phyloP scores from a whole-genome alignment of 2,329 filamentous ascomycete species.

The Xylaria sp. region DNA sequence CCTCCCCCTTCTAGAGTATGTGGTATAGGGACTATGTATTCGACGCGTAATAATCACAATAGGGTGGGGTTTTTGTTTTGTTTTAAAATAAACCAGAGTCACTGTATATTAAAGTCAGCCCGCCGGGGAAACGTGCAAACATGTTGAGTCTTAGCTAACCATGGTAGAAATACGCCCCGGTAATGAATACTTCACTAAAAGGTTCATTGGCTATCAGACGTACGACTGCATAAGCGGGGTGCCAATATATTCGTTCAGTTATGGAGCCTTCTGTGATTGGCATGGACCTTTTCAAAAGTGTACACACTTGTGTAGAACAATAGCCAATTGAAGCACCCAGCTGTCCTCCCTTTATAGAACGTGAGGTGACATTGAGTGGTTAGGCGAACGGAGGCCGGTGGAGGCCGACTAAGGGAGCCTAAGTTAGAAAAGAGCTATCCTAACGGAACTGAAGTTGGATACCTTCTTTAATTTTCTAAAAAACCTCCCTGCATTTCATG shows the following conservation, averaged over 20 bases:
- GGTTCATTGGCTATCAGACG: not conserved
- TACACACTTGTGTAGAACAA: slow-evolving; percentile 17
- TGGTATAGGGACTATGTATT: no score
- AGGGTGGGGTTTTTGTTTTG: no score
- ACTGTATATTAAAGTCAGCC: no score
- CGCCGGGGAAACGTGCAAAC: no score
- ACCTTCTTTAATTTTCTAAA: not conserved
- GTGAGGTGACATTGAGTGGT: not conserved
- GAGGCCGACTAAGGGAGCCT: not conserved
- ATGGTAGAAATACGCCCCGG: no score
- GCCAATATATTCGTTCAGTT: not conserved
- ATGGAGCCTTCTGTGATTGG: not conserved
- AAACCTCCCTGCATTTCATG: not conserved
- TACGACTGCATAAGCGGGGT: not conserved
- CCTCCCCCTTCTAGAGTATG: no score
- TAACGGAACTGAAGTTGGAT: not conserved
- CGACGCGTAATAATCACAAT: no score
- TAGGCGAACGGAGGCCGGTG: not conserved
- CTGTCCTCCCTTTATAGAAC: not conserved
- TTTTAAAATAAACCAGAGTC: no score
- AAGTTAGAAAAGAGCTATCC: no score
- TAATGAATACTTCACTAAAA: no score
- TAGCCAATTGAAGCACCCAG: not conserved
- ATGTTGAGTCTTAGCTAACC: no score
- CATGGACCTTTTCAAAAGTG: not conserved